Evolutionary conservation across 805 yeast species (phyloP).

Genomic region (Ogataea paraovalis): DNA sequence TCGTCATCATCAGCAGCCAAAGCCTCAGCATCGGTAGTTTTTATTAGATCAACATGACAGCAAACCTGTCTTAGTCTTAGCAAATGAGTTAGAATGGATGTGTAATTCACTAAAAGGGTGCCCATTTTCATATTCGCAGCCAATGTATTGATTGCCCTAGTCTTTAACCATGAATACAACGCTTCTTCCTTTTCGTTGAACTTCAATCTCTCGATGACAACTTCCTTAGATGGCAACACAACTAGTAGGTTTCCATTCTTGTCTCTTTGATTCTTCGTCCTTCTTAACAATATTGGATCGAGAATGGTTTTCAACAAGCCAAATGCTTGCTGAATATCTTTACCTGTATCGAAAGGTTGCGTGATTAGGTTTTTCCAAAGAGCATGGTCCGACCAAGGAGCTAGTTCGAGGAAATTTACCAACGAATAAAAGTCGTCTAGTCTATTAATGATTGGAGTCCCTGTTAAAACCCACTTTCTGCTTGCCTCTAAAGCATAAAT

Average conservation of each 20-base stretch:
- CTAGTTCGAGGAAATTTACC: constrained; percentile 68
- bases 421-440: constrained; percentile 82
- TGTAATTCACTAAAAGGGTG: constrained; percentile 63
- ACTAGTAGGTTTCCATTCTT: constrained; percentile 71
- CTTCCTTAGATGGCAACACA: constrained; percentile 69
- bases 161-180: constrained; percentile 65
- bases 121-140: constrained; percentile 59
- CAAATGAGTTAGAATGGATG: constrained; percentile 78
- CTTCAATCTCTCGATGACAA: constrained; percentile 61
- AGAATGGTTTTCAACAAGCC: constrained; percentile 80
- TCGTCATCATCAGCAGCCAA: constrained; percentile 35
- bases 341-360: constrained; percentile 67
- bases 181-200: constrained; percentile 63
- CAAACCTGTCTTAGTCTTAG: constrained; percentile 83
- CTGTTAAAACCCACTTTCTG: constrained; percentile 83
- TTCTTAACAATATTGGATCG: constrained; percentile 75
- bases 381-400: constrained; percentile 84
- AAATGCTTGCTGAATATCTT: constrained; percentile 65
- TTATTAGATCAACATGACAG: constrained; percentile 72
- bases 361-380: constrained; percentile 88
- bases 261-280: constrained; percentile 83
- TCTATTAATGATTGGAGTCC: constrained; percentile 88
- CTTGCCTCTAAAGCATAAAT: constrained; percentile 59
- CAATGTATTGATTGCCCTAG: constrained; percentile 61
- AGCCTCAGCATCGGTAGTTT: constrained; percentile 30